Conservation (phyloP, 768 basidiomycete genomes). For the Tricholoma sp. region DNA sequence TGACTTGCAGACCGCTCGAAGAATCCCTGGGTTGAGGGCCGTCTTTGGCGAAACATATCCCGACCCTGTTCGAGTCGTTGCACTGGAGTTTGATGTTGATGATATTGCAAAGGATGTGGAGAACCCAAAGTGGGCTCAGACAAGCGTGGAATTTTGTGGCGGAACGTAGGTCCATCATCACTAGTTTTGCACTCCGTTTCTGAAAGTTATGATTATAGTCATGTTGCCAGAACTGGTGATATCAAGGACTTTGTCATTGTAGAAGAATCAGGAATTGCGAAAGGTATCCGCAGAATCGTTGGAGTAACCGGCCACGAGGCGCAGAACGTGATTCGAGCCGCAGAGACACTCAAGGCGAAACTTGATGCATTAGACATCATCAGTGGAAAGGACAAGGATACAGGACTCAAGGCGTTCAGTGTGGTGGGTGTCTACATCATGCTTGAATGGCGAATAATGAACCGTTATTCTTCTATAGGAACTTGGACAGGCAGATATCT, state of each 20-base stretch:
- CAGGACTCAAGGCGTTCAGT: slow-evolving; percentile 75
- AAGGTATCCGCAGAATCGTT: slow-evolving; percentile 92
- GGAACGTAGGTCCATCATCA: slow-evolving; percentile 70
- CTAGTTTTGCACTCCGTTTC: background rate
- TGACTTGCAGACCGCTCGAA: slow-evolving; percentile 67
- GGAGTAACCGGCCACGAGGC: slow-evolving; percentile 96
- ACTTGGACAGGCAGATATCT: slow-evolving; percentile 85
- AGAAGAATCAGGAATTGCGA: slow-evolving; percentile 96
- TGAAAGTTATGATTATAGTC: slow-evolving; percentile 37
- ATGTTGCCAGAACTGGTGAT: slow-evolving; percentile 93
- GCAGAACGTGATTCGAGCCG: slow-evolving; percentile 67
- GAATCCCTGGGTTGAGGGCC: slow-evolving; percentile 91
- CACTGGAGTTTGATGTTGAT: slow-evolving; percentile 82
- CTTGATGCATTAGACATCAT: slow-evolving; percentile 59
- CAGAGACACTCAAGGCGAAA: slow-evolving; percentile 54
- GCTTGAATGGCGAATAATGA: background rate
- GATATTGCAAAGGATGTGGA: slow-evolving; percentile 82
- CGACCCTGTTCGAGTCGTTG: slow-evolving; percentile 94
- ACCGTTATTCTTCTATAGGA: slow-evolving; percentile 47
- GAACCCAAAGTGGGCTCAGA: slow-evolving; percentile 86
- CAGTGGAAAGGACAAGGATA: slow-evolving; percentile 77
- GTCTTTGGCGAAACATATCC: slow-evolving; percentile 99
- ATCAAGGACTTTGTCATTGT: slow-evolving; percentile 95
- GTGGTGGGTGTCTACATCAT: slow-evolving; percentile 44
- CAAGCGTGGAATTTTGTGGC: slow-evolving; percentile 97